phyloP scores from a whole-genome alignment of 2,329 filamentous ascomycete genomes.

The Talaromyces sp. region DNA sequence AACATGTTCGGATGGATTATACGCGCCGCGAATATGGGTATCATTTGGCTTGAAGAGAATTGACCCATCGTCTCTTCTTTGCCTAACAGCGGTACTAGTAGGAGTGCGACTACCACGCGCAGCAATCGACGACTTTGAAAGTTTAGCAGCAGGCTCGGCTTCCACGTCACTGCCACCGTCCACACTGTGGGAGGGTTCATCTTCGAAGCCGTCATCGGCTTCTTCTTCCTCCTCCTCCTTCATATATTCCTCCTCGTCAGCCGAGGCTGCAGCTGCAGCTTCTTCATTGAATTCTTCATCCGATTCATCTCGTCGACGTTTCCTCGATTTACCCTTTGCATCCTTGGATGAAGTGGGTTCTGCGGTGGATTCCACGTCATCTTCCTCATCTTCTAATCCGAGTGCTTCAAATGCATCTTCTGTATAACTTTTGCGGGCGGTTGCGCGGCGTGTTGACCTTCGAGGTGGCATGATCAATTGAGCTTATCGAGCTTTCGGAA shows the following conservation, averaged over 20 bases:
- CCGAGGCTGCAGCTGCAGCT: not conserved
- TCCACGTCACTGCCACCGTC: not conserved
- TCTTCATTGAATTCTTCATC: conserved; percentile 19
- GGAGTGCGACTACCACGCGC: not conserved
- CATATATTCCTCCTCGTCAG: conserved; percentile 14
- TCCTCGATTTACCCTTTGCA: conserved; percentile 13
- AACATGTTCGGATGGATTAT: conserved; percentile 31
- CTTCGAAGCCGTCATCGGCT: not conserved
- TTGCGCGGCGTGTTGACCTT: conserved; percentile 32
- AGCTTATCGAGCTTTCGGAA: too few species aligned
- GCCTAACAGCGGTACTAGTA: conserved; percentile 5
- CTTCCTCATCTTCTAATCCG: conserved; percentile 24
- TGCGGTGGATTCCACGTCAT: conserved; percentile 33
- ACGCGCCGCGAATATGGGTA: conserved; percentile 35
- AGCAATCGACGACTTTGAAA: not conserved
- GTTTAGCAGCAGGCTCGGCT: not conserved
- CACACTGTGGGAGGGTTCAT: not conserved
- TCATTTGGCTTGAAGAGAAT: conserved; percentile 20
- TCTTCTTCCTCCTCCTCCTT: conserved; percentile 13
- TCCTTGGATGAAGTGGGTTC: conserved; percentile 17
- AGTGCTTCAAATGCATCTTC: conserved; percentile 32
- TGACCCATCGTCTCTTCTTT: conserved; percentile 20
- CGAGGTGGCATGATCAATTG: conserved; percentile 19
- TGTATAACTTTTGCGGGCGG: conserved; percentile 29
- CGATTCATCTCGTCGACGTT: conserved; percentile 16